Base-by-base conservation (phyloP, 2,329 filamentous ascomycete genomes). In the Aspergillus neotritici region DNA sequence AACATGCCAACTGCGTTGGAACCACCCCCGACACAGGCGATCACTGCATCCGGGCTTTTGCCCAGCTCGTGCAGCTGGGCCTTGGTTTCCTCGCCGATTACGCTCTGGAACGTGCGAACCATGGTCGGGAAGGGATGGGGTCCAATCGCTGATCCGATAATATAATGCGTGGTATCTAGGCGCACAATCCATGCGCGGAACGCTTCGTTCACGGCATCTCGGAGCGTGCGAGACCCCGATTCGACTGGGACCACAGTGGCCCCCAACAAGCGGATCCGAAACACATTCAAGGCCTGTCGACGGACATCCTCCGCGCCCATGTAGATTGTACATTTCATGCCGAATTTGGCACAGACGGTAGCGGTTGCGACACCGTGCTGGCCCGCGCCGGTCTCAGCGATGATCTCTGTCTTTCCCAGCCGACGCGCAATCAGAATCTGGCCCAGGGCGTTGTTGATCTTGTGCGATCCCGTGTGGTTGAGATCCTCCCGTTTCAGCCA, bases 221-320 rank as follows among this genome's bases (percentile, higher is more conserved):
- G 81, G 17, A 89, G 78, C 1, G 84, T 88, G 60, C 80, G 79
- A 51, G 84, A 85, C 44, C 89, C 88, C 33, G 87, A 83, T 64
- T 94, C 87, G 34, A 97, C 90, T 4, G 91, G 82, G 29, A 96
- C 77, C 16, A 97, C 91, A 54, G 84, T 84, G 37, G 91, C 91
- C 41, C 93, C 93, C 6, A 97, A 82, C 3, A 96, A 76, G 63
- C 90, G 89, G 77, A 98, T 97, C 37, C 90, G 84, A 78, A 96
- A 96, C 28, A 97, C 91, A 66, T 96, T 96, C 45, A 96, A 76
- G 1, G 91, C 88, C 66, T 97, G 91, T 52, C 90, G 82, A 40
- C 89, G 82, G 33, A 96, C 89, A 60, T 98, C 93, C 70, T 96
- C 90, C 33, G 88, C 87, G 53, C 93, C 93, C 93, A 98, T 97